Base-by-base conservation (phyloP, 2,329 filamentous ascomycete species). In the Plenodomus tracheiphilus region DNA sequence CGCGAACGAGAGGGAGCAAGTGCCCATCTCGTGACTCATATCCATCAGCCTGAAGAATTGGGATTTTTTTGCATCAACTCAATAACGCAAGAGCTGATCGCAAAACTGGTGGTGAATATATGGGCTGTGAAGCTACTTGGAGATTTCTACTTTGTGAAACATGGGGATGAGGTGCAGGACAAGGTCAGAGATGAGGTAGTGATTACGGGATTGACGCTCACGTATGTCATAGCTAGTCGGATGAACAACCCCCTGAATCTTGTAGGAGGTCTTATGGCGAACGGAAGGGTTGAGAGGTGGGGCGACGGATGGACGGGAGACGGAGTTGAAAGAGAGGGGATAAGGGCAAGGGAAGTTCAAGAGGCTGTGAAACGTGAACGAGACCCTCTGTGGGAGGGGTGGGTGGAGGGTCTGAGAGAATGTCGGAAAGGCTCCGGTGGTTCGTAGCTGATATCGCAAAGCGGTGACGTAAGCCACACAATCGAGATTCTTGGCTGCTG, bases 111-210 rank as follows among this genome's bases (percentile, higher is more conserved):
- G 0, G 51, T 50, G 15, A 61, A 62, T 21, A 38, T 39, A 15
- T 63, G 58, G 58, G 54, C 56, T 1, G 3, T 62, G 17, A 60
- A 53, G 46, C 41, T 57, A 38, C 53, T 63, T 8, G 60, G 60
- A 1, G 58, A 57, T 17, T 54, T 63, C 20, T 41, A 54, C 19
- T 63, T 63, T 37, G 50, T 53, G 25, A 43, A 57, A 43, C 38
- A 32, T 9, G 46, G 37, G 3, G 43, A 39, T 2, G 32, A 49
- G 13, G 39, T 62, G 9, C 38, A 39, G 3, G 51, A 53, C 28
- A 44, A 49, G 19, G 30, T 44, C 9, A 48, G 51, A 25, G 60
- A 62, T 37, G 58, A 64, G 51, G 37, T 64, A 38, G 56, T 62
- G 2, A 48, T 54, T 9, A 47, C 46, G 10, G 60, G 56, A 5